Evolutionary conservation across 2,329 filamentous ascomycete species (phyloP).

Genomic region (Colletotrichum graminicola): DNA sequence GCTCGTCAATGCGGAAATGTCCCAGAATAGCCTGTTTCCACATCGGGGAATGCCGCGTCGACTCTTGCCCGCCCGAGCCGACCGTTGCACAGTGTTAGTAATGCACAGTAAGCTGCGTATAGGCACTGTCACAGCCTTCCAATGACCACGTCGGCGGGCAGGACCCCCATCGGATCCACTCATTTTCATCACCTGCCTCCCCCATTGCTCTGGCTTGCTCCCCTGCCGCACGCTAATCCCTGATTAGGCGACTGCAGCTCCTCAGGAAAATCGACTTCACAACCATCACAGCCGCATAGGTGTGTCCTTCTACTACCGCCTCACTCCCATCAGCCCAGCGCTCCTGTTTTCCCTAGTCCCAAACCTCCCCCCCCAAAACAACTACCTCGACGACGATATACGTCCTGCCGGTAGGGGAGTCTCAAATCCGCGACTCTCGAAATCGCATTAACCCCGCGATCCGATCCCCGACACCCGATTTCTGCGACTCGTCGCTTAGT

Average conservation of each 20-base stretch:
- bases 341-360: conserved; percentile 25
- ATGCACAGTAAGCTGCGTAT: neutral
- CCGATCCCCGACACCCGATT: conserved; percentile 44
- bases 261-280: conserved; percentile 46
- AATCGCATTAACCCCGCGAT: conserved; percentile 46
- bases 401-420: conserved; percentile 35
- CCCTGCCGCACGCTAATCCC: conserved; percentile 50
- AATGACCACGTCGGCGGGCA: conserved; percentile 35
- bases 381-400: conserved; percentile 26
- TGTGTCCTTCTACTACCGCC: conserved; percentile 35
- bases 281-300: conserved; percentile 42
- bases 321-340: conserved; percentile 33
- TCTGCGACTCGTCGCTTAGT: conserved; percentile 31
- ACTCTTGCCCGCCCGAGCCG: neutral
- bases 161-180: conserved; percentile 26
- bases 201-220: conserved; percentile 16
- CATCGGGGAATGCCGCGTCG: conserved; percentile 36
- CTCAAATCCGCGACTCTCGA: conserved; percentile 15
- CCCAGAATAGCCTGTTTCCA: conserved; percentile 34
- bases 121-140: conserved; percentile 33
- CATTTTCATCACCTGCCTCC: conserved; percentile 27
- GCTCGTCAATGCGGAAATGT: conserved; percentile 36
- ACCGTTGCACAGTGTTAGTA: neutral
- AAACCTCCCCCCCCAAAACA: conserved; percentile 8
- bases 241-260: conserved; percentile 50